Evolutionary conservation across 2,329 filamentous ascomycete species (phyloP), one percentile per base, ranked within the genome.

Genomic region (Geoglossum cookeanum): DNA sequence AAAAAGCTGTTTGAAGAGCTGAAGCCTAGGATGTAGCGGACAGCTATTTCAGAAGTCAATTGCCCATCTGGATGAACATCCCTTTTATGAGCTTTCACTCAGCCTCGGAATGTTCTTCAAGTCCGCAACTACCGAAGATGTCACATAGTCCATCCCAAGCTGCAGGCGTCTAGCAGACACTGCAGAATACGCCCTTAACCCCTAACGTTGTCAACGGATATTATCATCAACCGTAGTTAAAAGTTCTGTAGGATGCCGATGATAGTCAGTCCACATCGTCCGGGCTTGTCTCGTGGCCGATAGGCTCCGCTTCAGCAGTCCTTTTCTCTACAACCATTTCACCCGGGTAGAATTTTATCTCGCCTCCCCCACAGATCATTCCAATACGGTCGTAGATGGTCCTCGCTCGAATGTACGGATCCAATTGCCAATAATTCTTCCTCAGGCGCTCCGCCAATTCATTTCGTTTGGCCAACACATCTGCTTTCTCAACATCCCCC

Each of bases 301-400:
- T 9, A 15, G 27, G 5, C n/a, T 27, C 29, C 3, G 27, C 27
- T 6, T 33, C 29, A 15, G 30, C 17, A 35, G 30, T 9, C 5
- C 37, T 17, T n/a, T 17, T 35, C 49, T 37, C 33, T 6, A 22
- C 22, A 5, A 13, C 7, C 30, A 32, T 37, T 33, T 32, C 15
- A 22, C 8, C 15, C 11, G 56, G 56, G 39, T 58, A 58, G 35
- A 57, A 57, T 30, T 86, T 73, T 48, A 91, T 70, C 65, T 76
- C 76, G 0, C 89, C 90, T 9, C 75, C 80, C 0, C 75, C 70
- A 59, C 78, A 72, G 51, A 97, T 75, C 59, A 92, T 72, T 0
- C 89, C 87, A 11, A 76, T 77, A 59, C 92, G 79, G 68, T 98
- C 92, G 64, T 95, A 96, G 60, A 87, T 70, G n/a, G 83, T 85